These are phyloP conservation scores for Termitomyces sp. DNA, from an alignment of 768 basidiomycete genomes.

Conservation along the genomic window DNA sequence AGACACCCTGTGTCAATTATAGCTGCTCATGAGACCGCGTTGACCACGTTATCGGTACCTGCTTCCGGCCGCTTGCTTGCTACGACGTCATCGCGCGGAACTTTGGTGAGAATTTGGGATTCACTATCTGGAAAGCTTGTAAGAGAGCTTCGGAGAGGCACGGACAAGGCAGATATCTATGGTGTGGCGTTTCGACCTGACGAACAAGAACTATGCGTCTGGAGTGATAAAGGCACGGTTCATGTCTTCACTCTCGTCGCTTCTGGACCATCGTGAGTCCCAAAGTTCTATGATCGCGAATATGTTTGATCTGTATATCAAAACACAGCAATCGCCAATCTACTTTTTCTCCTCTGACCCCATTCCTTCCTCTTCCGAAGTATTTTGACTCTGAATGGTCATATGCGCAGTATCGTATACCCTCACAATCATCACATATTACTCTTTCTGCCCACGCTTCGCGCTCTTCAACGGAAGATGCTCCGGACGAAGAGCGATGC, in stretches of 20 bases:
- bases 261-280: slow-evolving; percentile 58
- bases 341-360: slow-evolving; percentile 71
- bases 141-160: slow-evolving; percentile 78
- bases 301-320: not conserved
- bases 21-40: slow-evolving; percentile 73
- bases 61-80: slow-evolving; percentile 77
- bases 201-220: slow-evolving; percentile 82
- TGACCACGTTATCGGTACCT: slow-evolving; percentile 74
- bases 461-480: slow-evolving; percentile 51
- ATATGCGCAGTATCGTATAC: slow-evolving; percentile 88
- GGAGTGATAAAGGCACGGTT: slow-evolving; percentile 95
- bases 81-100: slow-evolving; percentile 80
- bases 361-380: slow-evolving; percentile 78
- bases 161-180: slow-evolving; percentile 89
- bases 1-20: slow-evolving; percentile 78
- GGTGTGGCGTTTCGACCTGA: slow-evolving; percentile 85
- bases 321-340: slow-evolving; percentile 74
- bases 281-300: not conserved
- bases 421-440: slow-evolving; percentile 78
- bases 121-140: slow-evolving; percentile 64
- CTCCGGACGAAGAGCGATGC: slow-evolving; percentile 80
- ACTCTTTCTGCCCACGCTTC: slow-evolving; percentile 61
- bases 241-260: slow-evolving; percentile 78
- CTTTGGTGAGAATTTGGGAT: slow-evolving; percentile 87
- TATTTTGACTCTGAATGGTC: slow-evolving; percentile 98